A percentile compares a stretch with the other conserved stretches of the same genome.
These are phyloP conservation scores for Penicillium sp. DNA, from an alignment of 2,329 filamentous ascomycete species.

Conservation along the genomic window DNA sequence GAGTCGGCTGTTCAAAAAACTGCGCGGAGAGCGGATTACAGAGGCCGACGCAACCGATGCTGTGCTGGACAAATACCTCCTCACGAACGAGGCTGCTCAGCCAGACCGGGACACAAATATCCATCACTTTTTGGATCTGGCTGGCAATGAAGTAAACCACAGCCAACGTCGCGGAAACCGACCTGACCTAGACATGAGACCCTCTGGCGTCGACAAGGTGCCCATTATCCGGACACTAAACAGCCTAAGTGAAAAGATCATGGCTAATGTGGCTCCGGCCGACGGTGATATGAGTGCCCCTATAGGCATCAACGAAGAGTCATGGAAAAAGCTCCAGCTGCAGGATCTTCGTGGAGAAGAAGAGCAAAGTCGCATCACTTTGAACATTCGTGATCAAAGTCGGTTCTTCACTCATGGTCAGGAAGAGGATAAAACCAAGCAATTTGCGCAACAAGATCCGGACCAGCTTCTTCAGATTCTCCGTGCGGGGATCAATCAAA, in stretches of 20 bases:
- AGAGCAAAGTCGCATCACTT: slow-evolving; percentile 72
- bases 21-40: slow-evolving; percentile 83
- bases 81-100: slow-evolving; percentile 62
- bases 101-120: slow-evolving; percentile 60
- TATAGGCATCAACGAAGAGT: slow-evolving; percentile 68
- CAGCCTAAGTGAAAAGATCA: slow-evolving; percentile 86
- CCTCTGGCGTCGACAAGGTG: slow-evolving; percentile 69
- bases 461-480: slow-evolving; percentile 65
- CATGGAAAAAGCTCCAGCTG: slow-evolving; percentile 72
- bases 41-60: slow-evolving; percentile 75
- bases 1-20: slow-evolving; percentile 82
- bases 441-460: slow-evolving; percentile 70
- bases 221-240: slow-evolving; percentile 90
- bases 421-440: slow-evolving; percentile 49
- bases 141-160: slow-evolving; percentile 93
- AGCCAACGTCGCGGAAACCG: slow-evolving; percentile 83
- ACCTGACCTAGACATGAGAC: slow-evolving; percentile 87
- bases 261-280: slow-evolving; percentile 79
- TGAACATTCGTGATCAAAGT: slow-evolving; percentile 86
- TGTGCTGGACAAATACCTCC: slow-evolving; percentile 82
- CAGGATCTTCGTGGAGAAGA: slow-evolving; percentile 75
- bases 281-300: slow-evolving; percentile 68
- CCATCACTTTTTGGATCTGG: slow-evolving; percentile 86
- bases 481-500: slow-evolving; percentile 57
- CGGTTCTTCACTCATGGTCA: slow-evolving; percentile 68